Evolutionary conservation across 208 protist genomes (phyloP), one percentile per base, ranked within the genome.

Genomic region (Trypanosoma melophagium): DNA sequence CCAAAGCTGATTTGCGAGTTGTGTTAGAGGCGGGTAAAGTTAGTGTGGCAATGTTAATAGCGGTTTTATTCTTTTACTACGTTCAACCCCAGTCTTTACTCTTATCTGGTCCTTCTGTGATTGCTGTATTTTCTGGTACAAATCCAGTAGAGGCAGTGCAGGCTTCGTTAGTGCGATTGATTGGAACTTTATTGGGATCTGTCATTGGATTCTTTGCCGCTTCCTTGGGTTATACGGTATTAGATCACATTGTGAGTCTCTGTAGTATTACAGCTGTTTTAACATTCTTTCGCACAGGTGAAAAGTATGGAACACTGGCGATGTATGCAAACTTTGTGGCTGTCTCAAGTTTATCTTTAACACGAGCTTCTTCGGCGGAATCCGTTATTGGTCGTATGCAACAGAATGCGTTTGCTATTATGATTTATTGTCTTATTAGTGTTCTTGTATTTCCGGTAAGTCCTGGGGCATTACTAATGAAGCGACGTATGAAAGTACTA

Each of bases 391-490:
- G 72, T 49, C 87, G 87, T 55, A 90, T 93, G 57, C 87, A 93
- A 68, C 87, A 93, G 65, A 93, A 90, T 76, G 80, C 87, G 7
- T 93, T 93, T 65, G 76, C 87, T 47, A 83, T 93, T 51, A 83
- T 90, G 24, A 83, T 93, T 45, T 93, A 93, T 76, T 90, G 83
- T 66, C 76, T 88, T 42, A 85, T 93, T 71, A 79, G 70, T 53
- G 70, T 93, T 21, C 19, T 69, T 0, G 64, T 93, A 1, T 88
- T 88, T 44, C 87, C 87, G 14, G 76, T 93, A 25, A 89, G 83
- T 62, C 87, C 87, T 22, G 81, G 79, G 50, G 35, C 76, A 25
- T 56, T 88, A 0, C 71, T 93, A 13, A 79, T 86, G 53, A 54
- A 77, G 59, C 87, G 87, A 56, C 75, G 87, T 3, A 69, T 89